phyloP scores from a whole-genome alignment of 371 early-diverging fungal genomes.

The Cokeromyces recurvatus region DNA sequence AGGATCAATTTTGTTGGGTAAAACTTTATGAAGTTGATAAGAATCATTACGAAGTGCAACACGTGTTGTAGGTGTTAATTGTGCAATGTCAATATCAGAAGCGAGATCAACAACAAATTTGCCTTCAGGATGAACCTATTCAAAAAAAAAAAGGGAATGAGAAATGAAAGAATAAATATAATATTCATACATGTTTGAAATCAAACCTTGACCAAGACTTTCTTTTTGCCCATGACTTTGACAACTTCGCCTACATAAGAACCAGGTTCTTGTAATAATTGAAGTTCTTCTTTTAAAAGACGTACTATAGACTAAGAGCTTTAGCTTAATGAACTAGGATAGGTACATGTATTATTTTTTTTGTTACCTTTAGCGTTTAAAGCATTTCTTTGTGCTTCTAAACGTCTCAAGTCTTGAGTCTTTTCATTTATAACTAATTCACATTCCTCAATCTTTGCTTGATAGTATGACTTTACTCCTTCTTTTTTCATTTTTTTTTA shows the following conservation, averaged over 20 bases:
- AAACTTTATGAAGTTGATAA: slow-evolving; percentile 98
- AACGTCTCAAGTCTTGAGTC: slow-evolving; percentile 93
- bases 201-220: slow-evolving; percentile 93
- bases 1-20: slow-evolving; percentile 99
- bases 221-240: slow-evolving; percentile 99
- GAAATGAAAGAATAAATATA: too few species aligned
- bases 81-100: slow-evolving; percentile 85
- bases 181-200: too few species aligned
- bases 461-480: slow-evolving; percentile 69
- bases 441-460: slow-evolving; percentile 82
- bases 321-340: too few species aligned
- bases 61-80: slow-evolving; percentile 92
- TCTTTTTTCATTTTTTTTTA: slow-evolving; percentile 41
- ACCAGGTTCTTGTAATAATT: slow-evolving; percentile 96
- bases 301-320: slow-evolving; percentile 78
- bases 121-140: slow-evolving; percentile 98
- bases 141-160: background rate
- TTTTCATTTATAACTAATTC: slow-evolving; percentile 85
- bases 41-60: slow-evolving; percentile 97
- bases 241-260: slow-evolving; percentile 98
- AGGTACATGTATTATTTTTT: background rate
- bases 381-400: slow-evolving; percentile 98
- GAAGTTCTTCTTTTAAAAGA: slow-evolving; percentile 96
- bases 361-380: slow-evolving; percentile 88
- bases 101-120: slow-evolving; percentile 98